Evolutionary conservation across 768 basidiomycete genomes (phyloP).

Genomic region (Boletus subparvulus): DNA sequence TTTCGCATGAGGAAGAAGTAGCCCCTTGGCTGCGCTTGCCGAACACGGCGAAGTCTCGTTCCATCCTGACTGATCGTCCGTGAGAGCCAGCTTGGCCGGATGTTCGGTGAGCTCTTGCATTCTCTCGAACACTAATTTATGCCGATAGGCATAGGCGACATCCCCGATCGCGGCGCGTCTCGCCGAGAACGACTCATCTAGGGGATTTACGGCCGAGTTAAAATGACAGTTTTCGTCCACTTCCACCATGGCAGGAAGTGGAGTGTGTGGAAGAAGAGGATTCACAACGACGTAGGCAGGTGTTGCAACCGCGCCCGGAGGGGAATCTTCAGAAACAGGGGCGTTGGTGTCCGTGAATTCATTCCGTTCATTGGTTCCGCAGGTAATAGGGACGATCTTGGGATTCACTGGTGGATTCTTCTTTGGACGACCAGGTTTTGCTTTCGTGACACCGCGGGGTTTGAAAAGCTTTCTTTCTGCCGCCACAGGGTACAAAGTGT

Average conservation of each 20-base stretch:
- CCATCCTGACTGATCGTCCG: constrained; percentile 11
- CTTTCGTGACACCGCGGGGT: constrained; percentile 31
- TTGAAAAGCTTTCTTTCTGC: constrained; percentile 19
- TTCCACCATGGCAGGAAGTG: not conserved
- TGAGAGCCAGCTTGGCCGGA: constrained; percentile 7
- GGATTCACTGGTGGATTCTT: constrained; percentile 14
- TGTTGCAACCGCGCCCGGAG: constrained; percentile 5
- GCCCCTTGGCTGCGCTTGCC: constrained; percentile 12
- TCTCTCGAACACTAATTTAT: constrained; percentile 26
- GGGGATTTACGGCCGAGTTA: constrained; percentile 17
- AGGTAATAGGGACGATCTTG: constrained; percentile 2
- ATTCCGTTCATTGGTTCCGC: constrained; percentile 11
- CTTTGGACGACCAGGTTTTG: constrained; percentile 32
- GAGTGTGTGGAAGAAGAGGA: constrained; percentile 22
- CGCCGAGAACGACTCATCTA: constrained; percentile 30
- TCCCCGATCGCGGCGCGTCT: constrained; percentile 30
- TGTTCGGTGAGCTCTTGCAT: constrained; percentile 24
- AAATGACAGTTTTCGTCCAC: constrained; percentile 12
- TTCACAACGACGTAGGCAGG: constrained; percentile 25
- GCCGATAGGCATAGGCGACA: constrained; percentile 28
- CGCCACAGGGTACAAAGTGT: constrained; percentile 15
- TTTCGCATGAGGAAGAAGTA: constrained; percentile 21
- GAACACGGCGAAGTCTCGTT: constrained; percentile 21
- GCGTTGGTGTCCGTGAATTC: constrained; percentile 4
- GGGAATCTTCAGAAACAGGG: constrained; percentile 10